phyloP scores from a whole-genome alignment of 768 basidiomycete species.

The Psilocybe cyanescens region DNA sequence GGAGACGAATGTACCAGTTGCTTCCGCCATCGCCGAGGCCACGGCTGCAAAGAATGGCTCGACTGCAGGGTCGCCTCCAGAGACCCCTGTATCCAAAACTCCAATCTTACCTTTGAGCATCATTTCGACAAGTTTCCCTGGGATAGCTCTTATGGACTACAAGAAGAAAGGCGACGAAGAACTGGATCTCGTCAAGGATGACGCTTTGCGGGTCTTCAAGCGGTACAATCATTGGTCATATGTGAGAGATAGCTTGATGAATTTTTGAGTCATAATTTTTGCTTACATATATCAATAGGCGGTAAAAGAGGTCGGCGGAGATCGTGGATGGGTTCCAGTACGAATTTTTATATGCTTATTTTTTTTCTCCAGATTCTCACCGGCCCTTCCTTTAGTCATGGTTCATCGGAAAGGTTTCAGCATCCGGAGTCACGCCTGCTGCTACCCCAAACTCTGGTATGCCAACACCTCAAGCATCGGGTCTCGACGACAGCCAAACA shows the following conservation, averaged over 20 bases:
- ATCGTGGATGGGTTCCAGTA: conserved; percentile 96
- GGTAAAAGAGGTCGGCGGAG: conserved; percentile 91
- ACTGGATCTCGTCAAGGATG: conserved; percentile 86
- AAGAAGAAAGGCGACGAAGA: conserved; percentile 93
- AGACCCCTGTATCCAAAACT: conserved; percentile 55
- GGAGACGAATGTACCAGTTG: conserved; percentile 91
- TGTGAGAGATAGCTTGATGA: conserved; percentile 40
- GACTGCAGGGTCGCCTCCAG: conserved; percentile 38
- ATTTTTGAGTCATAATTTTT: neutral
- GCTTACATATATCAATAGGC: conserved; percentile 51
- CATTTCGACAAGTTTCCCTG: conserved; percentile 97
- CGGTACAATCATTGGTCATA: conserved; percentile 99
- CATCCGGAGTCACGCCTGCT: conserved; percentile 51
- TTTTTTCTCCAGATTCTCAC: neutral
- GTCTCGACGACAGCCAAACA: conserved; percentile 45
- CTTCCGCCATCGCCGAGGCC: conserved; percentile 84
- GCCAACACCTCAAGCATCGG: conserved; percentile 29
- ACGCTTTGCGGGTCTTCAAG: conserved; percentile 91
- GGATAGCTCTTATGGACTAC: conserved; percentile 96
- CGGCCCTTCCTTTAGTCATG: conserved; percentile 60
- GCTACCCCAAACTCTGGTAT: conserved; percentile 47
- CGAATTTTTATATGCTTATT: conserved; percentile 28
- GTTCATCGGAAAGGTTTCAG: conserved; percentile 89
- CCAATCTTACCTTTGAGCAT: conserved; percentile 91
- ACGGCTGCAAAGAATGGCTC: conserved; percentile 60